Conservation (phyloP, 179 eudicot species). For the Beta macrorhiza region DNA sequence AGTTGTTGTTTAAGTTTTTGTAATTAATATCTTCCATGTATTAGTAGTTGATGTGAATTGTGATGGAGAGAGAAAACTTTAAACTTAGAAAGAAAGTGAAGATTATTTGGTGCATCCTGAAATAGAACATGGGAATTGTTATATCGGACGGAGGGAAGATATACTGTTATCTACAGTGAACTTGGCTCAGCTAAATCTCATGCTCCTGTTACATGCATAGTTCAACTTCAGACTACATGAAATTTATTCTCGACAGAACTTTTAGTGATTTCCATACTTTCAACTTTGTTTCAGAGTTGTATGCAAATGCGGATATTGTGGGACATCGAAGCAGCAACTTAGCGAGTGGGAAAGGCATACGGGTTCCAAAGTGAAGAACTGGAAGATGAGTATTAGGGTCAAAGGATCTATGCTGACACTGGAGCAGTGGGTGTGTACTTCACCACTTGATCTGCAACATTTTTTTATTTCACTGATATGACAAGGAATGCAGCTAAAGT, state of each 20-base stretch:
- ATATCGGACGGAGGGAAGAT: not conserved
- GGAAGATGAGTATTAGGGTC: constrained; percentile 66
- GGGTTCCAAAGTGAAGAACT: constrained; percentile 61
- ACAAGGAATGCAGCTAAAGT: not conserved
- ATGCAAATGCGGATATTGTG: constrained; percentile 69
- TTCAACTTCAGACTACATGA: constrained; percentile 9
- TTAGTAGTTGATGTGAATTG: not conserved
- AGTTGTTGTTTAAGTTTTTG: too few species aligned
- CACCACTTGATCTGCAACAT: constrained; percentile 8
- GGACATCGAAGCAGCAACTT: constrained; percentile 53
- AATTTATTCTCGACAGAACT: not conserved
- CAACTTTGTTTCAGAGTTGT: constrained; percentile 45
- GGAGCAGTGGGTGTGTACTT: constrained; percentile 69
- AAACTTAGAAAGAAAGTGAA: not conserved
- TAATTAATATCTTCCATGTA: too few species aligned
- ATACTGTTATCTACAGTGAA: not conserved
- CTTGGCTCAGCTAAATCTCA: not conserved
- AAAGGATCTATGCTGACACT: constrained; percentile 60
- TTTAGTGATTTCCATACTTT: constrained; percentile 3
- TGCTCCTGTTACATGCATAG: not conserved
- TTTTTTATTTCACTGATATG: not conserved
- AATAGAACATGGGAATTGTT: not conserved
- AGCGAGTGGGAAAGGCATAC: constrained; percentile 84
- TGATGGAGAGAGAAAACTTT: not conserved
- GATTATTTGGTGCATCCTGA: too few species aligned